Base-by-base conservation (phyloP, 83 land plant genomes). In the Isoetes engelmannii region DNA sequence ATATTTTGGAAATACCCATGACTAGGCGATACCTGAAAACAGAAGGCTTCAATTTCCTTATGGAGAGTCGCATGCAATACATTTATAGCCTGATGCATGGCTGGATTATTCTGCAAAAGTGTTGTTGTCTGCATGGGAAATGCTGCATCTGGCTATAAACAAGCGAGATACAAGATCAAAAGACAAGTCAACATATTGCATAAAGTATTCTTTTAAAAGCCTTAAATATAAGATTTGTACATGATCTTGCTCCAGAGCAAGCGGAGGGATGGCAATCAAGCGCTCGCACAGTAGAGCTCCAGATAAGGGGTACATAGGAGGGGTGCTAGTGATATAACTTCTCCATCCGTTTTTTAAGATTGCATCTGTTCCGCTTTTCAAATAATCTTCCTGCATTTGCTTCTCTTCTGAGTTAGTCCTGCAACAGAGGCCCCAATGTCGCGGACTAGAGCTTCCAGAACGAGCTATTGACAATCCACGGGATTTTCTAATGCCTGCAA, bases 371-470 rank as follows among this genome's bases (percentile, higher is more conserved):
- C 80, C 37, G 37, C 77, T 63, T 9, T 81, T 49, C 45, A 69
- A 67, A 67, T 74, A 69, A 44, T 79, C 88, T 41, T 84, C 98
- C 17, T 55, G 63, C 54, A 61, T 66, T 49, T 59, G 77, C 65
- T 74, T 79, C 61, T 89, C 95, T 71, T 71, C 75, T 21, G 69
- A 60, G 74, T 75, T 59, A 46, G 64, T 73, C 87, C 82, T 77
- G 70, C 82, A 83, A 65, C 72, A 75, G 42, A 91, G 62, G 44
- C 90, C 91, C 97, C 97, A 94, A 17, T 88, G 86, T 57, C 97
- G 81, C 46, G 99, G 99, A 76, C 99, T 94, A 7, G 97, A 94
- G 77, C 99, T 94, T 58, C 99, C 99, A 49, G 99, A 94, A 45
- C 99, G 84, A 41, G 85, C 99, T 65, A 84, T 81, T 45, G 92